These are phyloP conservation scores for Clitopilus passeckerianus DNA, from an alignment of 768 basidiomycete genomes.

Conservation along the genomic window DNA sequence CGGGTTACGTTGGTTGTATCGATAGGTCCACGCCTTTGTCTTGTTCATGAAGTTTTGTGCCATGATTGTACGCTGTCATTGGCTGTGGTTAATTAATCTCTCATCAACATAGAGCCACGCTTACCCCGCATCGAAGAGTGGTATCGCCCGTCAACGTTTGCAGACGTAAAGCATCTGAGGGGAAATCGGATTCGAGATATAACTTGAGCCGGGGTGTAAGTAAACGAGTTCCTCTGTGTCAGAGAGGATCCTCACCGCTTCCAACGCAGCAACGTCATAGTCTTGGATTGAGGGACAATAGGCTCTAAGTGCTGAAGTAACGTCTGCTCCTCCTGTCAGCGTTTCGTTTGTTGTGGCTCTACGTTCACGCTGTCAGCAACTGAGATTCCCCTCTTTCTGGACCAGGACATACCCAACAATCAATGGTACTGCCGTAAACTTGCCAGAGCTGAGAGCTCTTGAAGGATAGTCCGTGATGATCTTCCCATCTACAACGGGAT, in stretches of 20 bases:
- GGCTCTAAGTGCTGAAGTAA: slow-evolving; percentile 28
- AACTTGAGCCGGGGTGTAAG: slow-evolving; percentile 15
- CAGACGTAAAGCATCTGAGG: slow-evolving; percentile 32
- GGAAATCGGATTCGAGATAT: slow-evolving; percentile 40
- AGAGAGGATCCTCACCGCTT: slow-evolving; percentile 17
- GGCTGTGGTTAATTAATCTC: neutral
- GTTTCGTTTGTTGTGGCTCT: slow-evolving; percentile 62
- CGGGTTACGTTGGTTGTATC: slow-evolving; percentile 54
- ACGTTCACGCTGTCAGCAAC: neutral
- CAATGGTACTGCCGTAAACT: slow-evolving; percentile 46
- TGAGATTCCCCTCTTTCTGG: neutral
- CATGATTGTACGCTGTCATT: slow-evolving; percentile 37
- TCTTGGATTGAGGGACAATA: slow-evolving; percentile 43
- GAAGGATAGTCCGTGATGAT: slow-evolving; percentile 49
- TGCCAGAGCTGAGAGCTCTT: slow-evolving; percentile 33
- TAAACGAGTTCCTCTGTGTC: neutral
- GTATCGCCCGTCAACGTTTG: slow-evolving; percentile 46
- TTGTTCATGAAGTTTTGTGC: slow-evolving; percentile 32
- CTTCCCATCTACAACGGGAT: slow-evolving; percentile 51
- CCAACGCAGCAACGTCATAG: slow-evolving; percentile 30
- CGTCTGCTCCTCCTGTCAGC: slow-evolving; percentile 32
- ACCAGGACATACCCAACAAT: slow-evolving; percentile 47
- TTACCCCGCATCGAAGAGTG: slow-evolving; percentile 47
- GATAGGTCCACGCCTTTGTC: slow-evolving; percentile 44
- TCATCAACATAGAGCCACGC: slow-evolving; percentile 12